Evolutionary conservation across 1,284 basidiomycete genomes (phyloP).

Genomic region (Schizophyllum amplum): DNA sequence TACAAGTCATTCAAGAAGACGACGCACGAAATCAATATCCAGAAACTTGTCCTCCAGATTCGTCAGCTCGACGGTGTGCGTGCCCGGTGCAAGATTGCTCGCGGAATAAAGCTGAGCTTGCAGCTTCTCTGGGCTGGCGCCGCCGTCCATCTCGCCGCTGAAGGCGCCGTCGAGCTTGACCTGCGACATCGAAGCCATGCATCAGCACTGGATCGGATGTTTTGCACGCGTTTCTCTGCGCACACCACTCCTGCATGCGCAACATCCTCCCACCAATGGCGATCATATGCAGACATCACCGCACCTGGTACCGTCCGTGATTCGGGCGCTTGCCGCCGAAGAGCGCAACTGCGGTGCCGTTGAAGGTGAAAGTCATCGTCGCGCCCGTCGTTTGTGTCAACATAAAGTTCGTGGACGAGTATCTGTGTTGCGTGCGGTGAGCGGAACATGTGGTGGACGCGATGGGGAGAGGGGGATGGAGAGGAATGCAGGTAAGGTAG

Average conservation of each 20-base stretch:
- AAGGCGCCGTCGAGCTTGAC: conserved; percentile 19
- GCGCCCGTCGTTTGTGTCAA: conserved; percentile 18
- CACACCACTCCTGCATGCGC: too few species aligned
- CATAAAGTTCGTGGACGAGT: conserved; percentile 26
- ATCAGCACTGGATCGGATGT: not conserved
- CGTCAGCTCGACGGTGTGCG: conserved; percentile 18
- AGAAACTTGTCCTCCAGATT: conserved; percentile 18
- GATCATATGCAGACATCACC: too few species aligned
- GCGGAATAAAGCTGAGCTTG: conserved; percentile 18
- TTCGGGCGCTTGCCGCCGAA: conserved; percentile 25
- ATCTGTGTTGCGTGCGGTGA: too few species aligned
- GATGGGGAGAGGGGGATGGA: too few species aligned
- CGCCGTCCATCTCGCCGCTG: conserved; percentile 17
- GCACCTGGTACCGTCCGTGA: conserved; percentile 15
- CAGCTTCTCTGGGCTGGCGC: conserved; percentile 15
- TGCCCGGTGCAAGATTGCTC: conserved; percentile 10
- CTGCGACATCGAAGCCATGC: conserved; percentile 11
- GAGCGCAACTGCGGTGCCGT: conserved; percentile 23
- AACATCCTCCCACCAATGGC: too few species aligned
- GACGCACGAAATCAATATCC: conserved; percentile 23
- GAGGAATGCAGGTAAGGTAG: too few species aligned
- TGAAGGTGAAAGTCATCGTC: conserved; percentile 25
- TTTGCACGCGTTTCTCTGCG: too few species aligned
- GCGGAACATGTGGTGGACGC: too few species aligned
- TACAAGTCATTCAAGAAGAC: not conserved